Evolutionary conservation across 495 filamentous ascomycete species (phyloP), one percentile per base, ranked within the genome.

Genomic region (Halenospora varia): DNA sequence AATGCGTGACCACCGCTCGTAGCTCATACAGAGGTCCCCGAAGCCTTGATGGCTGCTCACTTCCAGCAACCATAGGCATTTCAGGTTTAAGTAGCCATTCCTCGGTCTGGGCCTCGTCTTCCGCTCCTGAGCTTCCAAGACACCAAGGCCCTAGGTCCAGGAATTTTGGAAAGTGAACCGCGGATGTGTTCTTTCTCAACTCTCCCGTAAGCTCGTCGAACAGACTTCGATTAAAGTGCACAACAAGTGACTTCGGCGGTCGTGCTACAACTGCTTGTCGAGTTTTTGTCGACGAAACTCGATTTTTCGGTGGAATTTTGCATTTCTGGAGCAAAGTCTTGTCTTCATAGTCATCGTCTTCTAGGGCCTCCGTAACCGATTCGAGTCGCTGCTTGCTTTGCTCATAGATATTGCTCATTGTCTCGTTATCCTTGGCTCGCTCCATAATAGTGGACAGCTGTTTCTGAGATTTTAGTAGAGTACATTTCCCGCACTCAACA

Each of bases 401-500:
- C 3, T 47, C 19, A 48, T 58, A 55, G 48, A 69, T 57, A 20
- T 44, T 18, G 25, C 41, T 48, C 20, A 59, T 60, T 18, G 57
- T 53, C 15, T 51, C 20, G 9, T 23, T 3, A 13, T 49, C 48
- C 41, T 59, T 60, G 3, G 47, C 57, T 51, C 68, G 62, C 25
- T 71, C 62, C 3, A 75, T 57, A 9, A 82, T 57, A 1, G 66
- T 62, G 13, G 68, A 68, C 35, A 82, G 56, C 1, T 70, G 47
- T 6, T 62, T 58, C 13, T 72, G 70, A 11, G 65, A 58, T 39
- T 71, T 73, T 0, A 93, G 64, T 6, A 97, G 76, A 0, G 94
- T 94, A 72, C 95, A 99, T 57, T 92, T 96, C 39, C 84, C 79
- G 68, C 95, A 99, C 62, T 97, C 87, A 15, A 97, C 92, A 0